These are phyloP conservation scores for Phytophthora litchii DNA, from an alignment of 352 stramenopile genomes.

Conservation along the genomic window DNA sequence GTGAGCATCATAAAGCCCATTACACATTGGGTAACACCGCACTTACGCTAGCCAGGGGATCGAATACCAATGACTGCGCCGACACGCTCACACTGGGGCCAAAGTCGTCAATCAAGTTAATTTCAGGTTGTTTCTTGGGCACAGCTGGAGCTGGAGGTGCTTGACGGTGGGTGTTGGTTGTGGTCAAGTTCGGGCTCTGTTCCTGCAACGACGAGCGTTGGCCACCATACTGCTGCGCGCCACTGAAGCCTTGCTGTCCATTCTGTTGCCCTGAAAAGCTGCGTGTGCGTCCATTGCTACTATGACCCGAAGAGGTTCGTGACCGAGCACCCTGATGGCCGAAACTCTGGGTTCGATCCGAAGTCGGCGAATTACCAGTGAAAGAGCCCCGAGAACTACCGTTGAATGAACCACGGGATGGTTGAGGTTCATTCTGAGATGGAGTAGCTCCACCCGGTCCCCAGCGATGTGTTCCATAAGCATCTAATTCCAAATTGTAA, in stretches of 20 bases:
- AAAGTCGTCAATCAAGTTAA: constrained; percentile 84
- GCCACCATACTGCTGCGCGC: constrained; percentile 22
- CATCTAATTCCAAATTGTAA: constrained; percentile 22
- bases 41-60: constrained; percentile 70
- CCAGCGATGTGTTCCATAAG: constrained; percentile 74
- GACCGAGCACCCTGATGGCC: constrained; percentile 23
- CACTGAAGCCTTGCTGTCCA: constrained; percentile 22
- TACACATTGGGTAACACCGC: not conserved
- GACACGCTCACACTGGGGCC: constrained; percentile 62
- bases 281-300: constrained; percentile 28
- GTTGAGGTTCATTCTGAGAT: constrained; percentile 35
- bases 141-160: constrained; percentile 27
- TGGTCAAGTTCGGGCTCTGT: constrained; percentile 12
- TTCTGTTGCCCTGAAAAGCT: constrained; percentile 38
- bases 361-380: constrained; percentile 17
- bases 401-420: constrained; percentile 23
- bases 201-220: constrained; percentile 40
- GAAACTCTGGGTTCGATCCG: constrained; percentile 36
- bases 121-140: constrained; percentile 59
- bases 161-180: constrained; percentile 17
- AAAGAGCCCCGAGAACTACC: constrained; percentile 27
- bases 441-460: constrained; percentile 55
- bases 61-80: constrained; percentile 74
- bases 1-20: constrained; percentile 13
- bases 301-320: constrained; percentile 23